Percentiles rank a stretch among this genome's conserved stretches.
Evolutionary conservation across 352 stramenopile genomes (phyloP).

Genomic region (Phytophthora colocasiae): DNA sequence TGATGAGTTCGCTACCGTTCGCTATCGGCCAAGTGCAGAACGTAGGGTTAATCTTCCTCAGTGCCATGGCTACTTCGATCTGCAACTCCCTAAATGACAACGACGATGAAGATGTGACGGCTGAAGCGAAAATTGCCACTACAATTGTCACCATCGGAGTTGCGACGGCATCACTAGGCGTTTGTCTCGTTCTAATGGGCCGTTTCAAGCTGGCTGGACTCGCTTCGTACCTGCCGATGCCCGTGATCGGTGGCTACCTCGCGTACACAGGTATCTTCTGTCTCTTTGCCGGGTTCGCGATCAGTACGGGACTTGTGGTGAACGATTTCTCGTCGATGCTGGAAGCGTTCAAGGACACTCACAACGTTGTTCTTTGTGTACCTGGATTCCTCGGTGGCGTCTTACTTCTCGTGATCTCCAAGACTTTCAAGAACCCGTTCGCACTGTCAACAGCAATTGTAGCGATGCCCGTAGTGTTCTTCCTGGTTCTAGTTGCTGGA

Average conservation of each 20-base stretch:
- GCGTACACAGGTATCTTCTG: conserved; percentile 97
- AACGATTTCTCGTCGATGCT: conserved; percentile 84
- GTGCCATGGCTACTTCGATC: conserved; percentile 92
- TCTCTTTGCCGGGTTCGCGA: conserved; percentile 87
- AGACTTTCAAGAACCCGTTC: conserved; percentile 73
- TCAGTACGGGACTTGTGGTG: conserved; percentile 90
- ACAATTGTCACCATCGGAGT: conserved; percentile 93
- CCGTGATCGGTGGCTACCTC: conserved; percentile 97
- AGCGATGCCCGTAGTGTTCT: conserved; percentile 91
- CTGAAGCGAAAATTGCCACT: conserved; percentile 91
- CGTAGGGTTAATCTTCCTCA: conserved; percentile 97
- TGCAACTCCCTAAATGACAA: conserved; percentile 75
- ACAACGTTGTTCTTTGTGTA: conserved; percentile 80
- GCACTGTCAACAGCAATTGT: conserved; percentile 83
- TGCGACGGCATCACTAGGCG: conserved; percentile 90
- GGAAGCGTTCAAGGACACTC: conserved; percentile 51
- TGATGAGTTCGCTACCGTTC: conserved; percentile 94
- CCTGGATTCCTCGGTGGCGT: conserved; percentile 85
- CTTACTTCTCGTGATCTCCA: conserved; percentile 76
- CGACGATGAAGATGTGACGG: conserved; percentile 43
- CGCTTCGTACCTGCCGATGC: conserved; percentile 96
- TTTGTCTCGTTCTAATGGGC: conserved; percentile 93
- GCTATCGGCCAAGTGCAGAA: conserved; percentile 98
- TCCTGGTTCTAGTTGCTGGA: conserved; percentile 75
- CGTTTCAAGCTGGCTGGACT: conserved; percentile 93